Conservation (phyloP, 2,329 filamentous ascomycete species). For the Colletotrichum destructivum region DNA sequence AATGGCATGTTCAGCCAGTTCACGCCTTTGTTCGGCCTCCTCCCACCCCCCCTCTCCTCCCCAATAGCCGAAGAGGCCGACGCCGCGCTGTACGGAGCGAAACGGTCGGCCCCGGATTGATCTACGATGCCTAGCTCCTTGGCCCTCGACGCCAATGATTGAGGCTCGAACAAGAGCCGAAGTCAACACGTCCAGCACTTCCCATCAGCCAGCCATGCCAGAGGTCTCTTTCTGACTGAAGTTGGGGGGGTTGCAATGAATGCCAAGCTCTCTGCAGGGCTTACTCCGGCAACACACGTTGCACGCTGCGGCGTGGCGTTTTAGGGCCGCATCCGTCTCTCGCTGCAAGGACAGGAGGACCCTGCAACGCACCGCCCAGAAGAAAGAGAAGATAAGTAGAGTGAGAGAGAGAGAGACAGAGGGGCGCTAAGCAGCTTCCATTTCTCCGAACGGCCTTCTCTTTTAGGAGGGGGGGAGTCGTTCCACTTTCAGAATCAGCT, state of each 20-base stretch:
- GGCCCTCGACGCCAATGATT: slow-evolving; percentile 36
- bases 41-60: not conserved
- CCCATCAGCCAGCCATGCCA: not conserved
- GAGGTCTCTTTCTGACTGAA: not conserved
- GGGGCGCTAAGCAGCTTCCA: slow-evolving; percentile 32
- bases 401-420: not conserved
- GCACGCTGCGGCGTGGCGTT: slow-evolving; percentile 18
- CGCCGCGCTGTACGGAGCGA: not conserved
- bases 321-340: slow-evolving; percentile 15
- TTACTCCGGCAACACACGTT: slow-evolving; percentile 25
- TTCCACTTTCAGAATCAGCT: slow-evolving; percentile 24
- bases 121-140: slow-evolving; percentile 35
- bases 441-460: slow-evolving; percentile 31
- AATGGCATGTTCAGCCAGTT: not conserved
- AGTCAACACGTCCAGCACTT: not conserved
- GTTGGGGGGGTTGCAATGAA: slow-evolving; percentile 14
- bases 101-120: slow-evolving; percentile 13
- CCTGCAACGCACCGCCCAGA: slow-evolving; percentile 12
- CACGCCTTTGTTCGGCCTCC: slow-evolving; percentile 3
- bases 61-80: slow-evolving; percentile 21
- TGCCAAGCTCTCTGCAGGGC: slow-evolving; percentile 35
- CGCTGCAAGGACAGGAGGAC: slow-evolving; percentile 10
- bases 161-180: slow-evolving; percentile 36
- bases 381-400: not conserved
- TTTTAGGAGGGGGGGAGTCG: slow-evolving; percentile 12